Base-by-base conservation (phyloP, 805 yeast species). In the Sporopachydermia lactativora region DNA sequence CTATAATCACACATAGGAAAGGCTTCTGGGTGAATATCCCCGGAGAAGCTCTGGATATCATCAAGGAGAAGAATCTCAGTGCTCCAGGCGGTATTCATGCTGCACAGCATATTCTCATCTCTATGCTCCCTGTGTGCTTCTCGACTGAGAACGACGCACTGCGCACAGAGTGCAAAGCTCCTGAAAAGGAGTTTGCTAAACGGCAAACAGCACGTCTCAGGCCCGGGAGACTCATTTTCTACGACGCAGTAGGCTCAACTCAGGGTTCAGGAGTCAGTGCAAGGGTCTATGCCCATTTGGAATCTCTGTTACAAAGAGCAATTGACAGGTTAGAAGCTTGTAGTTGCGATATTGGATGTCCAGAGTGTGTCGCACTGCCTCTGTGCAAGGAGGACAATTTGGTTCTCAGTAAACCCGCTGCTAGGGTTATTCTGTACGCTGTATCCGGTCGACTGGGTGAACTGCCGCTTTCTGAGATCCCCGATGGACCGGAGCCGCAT, bases 1-100 rank as follows among this genome's bases (percentile, higher is more conserved):
- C 96, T 0, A 73, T 81, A 2, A 57, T 66, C 3, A 65, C 74
- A 34, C 57, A 65, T 28, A 75, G 94, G 0, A 79, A 81, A 46
- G 98, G 99, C 0, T 66, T 89, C 28, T 92, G 97, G 97, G 70
- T 92, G 4, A 95, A 92, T 55, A 68, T 92, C 1, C 94, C 96
- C 0, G 53, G 57, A 3, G 51, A 52, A n/a, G 82, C 84, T 0
- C 52, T 88, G 11, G 75, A 75, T 1, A 45, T 75, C 2, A 64
- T 89, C 19, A 60, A 65, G 3, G 57, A 54, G 3, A 84, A 85
- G 47, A 50, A 64, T 2, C 59, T 92, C 37, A 81, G 73, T 43
- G 62, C 78, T 2, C 89, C 97, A 0, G 98, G 83, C 3, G 94
- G 92, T 0, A 83, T 92, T n/a, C 99, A 92, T 61, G 96, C 94